Conservation (phyloP, 2,329 filamentous ascomycete species). For the Dactylellina parvicollis region DNA sequence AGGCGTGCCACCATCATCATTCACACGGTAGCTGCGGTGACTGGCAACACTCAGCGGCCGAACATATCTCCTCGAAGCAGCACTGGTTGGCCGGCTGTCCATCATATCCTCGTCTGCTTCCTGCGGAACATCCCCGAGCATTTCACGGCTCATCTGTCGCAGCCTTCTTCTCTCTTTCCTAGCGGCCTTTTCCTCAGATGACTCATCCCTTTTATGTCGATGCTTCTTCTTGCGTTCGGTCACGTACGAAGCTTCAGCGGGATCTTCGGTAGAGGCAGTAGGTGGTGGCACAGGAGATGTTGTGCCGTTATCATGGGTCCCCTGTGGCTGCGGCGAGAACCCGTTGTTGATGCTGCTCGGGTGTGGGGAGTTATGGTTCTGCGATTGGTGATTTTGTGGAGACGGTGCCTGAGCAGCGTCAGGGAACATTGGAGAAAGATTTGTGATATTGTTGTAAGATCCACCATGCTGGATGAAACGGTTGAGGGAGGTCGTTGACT, state of each 20-base stretch:
- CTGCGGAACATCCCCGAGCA: constrained; percentile 42
- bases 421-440: constrained; percentile 48
- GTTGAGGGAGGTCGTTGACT: constrained; percentile 48
- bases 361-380: constrained; percentile 36
- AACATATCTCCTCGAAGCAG: constrained; percentile 43
- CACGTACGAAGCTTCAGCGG: constrained; percentile 35
- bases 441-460: constrained; percentile 51
- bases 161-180: constrained; percentile 38
- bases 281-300: constrained; percentile 16
- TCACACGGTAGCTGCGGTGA: constrained; percentile 43
- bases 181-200: constrained; percentile 28
- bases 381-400: constrained; percentile 19
- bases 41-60: constrained; percentile 48
- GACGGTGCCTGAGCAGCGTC: constrained; percentile 22
- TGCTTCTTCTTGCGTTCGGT: constrained; percentile 48
- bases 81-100: constrained; percentile 42
- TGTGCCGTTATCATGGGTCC: constrained; percentile 21
- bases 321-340: constrained; percentile 9
- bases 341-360: constrained; percentile 14
- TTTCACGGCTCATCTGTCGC: constrained; percentile 38
- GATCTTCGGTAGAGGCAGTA: constrained; percentile 21
- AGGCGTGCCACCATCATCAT: constrained; percentile 35
- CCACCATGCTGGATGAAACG: constrained; percentile 50
- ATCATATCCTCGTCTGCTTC: constrained; percentile 49
- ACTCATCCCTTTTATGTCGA: constrained; percentile 48